phyloP scores from a whole-genome alignment of 2,329 filamentous ascomycete genomes.

The Trichoderma cornu-damae region DNA sequence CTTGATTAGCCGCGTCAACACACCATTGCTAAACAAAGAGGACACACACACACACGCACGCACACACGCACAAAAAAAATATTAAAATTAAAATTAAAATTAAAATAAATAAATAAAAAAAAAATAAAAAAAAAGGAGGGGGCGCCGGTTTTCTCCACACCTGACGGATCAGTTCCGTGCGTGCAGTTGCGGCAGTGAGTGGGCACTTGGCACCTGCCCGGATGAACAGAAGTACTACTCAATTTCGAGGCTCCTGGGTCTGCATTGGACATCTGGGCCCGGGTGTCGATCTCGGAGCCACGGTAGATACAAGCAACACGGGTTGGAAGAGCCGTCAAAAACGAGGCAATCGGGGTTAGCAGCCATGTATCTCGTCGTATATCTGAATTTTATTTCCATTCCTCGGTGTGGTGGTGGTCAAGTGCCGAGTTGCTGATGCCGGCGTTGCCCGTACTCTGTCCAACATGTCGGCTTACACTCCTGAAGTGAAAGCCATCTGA shows the following conservation, averaged over 20 bases:
- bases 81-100: too few relatives aligned
- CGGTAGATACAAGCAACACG: background rate
- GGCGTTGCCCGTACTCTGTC: background rate
- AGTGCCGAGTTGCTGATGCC: background rate
- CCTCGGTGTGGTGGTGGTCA: background rate
- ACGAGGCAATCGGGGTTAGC: background rate
- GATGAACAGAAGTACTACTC: background rate
- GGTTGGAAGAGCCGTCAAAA: background rate
- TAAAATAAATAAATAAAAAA: too few relatives aligned
- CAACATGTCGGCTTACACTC: background rate
- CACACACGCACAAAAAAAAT: too few relatives aligned
- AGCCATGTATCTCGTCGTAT: background rate
- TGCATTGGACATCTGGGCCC: slow-evolving; percentile 9
- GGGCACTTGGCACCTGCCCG: slow-evolving; percentile 8
- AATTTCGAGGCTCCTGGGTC: background rate
- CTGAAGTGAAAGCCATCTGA: slow-evolving; percentile 8
- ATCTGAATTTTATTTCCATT: background rate
- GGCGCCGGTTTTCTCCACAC: background rate
- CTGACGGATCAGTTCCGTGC: background rate
- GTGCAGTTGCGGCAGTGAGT: background rate
- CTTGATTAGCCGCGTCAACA: background rate
- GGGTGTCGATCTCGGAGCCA: background rate
- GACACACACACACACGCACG: too few relatives aligned
- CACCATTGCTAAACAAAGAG: background rate
- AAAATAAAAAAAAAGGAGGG: background rate